Base-by-base conservation (phyloP, 345 rosid species). In the Raphanus sativus region DNA sequence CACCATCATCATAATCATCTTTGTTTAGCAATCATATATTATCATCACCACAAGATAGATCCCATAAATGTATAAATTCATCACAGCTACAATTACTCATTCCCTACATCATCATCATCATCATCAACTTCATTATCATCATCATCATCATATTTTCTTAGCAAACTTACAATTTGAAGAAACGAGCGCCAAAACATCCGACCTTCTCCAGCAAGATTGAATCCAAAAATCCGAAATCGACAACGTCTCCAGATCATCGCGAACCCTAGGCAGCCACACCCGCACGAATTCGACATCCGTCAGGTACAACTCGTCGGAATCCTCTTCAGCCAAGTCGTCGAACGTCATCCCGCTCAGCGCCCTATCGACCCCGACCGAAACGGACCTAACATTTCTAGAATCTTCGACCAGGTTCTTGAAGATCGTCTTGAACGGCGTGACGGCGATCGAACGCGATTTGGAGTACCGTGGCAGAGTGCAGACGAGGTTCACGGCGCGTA, bases 211-310 rank as follows among this genome's bases (percentile, higher is more conserved):
- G 62, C 97, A 89, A 73, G 96, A 89, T 60, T 92, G 93, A 34
- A 86, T 69, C 96, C 91, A 90, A 70, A 90, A 92, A 85, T 92
- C 96, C n/a, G 86, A 89, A 71, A 90, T 84, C 24, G 86, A 85
- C 65, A 89, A 56, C 13, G 72, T 64, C 77, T 67, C 82, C 50
- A 92, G 69, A 10, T 79, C 84, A 4, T 77, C 75, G 66, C 82
- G 63, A 12, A 90, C 85, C 73, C 75, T 77, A 6, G 90, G 87
- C 80, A 90, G 63, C 96, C 93, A 92, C 11, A 80, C 78, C 73
- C 81, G 45, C 16, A 86, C 75, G 64, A 92, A 92, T 2, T 38
- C 70, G 25, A 70, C 78, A 17, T 86, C 89, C 13, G 84, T 84
- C 28, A 90, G 80, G 80, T 85, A 84, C 78, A 92, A 79, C 58